Percentiles rank a stretch among this genome's conserved stretches.
Conservation (phyloP, 1,284 basidiomycete species). For the Malassezia sympodialis region DNA sequence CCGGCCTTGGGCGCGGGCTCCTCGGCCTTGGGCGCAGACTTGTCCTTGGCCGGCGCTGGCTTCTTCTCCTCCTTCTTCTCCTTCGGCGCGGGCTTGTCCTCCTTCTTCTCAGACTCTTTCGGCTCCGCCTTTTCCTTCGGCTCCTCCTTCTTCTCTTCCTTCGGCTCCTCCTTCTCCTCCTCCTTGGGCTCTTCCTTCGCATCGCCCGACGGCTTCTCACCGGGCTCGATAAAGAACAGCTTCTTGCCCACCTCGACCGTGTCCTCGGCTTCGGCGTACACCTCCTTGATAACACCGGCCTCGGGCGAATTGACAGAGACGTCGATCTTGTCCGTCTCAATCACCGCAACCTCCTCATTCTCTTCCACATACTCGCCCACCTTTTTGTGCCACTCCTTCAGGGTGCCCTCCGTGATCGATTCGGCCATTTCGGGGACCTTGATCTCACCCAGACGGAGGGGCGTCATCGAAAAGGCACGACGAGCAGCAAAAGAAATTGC, state of each 20-base stretch:
- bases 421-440: slow-evolving; percentile 99
- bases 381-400: slow-evolving; percentile 90
- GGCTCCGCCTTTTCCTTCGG: slow-evolving; percentile 35
- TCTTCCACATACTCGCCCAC: slow-evolving; percentile 79
- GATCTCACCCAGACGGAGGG: slow-evolving; percentile 57
- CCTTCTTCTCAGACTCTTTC: slow-evolving; percentile 48
- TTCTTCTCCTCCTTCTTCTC: slow-evolving; percentile 49
- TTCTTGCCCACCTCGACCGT: slow-evolving; percentile 92
- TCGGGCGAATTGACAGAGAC: slow-evolving; percentile 89
- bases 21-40: slow-evolving; percentile 19
- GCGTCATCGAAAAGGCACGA: slow-evolving; percentile 24
- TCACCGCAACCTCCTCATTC: slow-evolving; percentile 93
- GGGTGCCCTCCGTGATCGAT: slow-evolving; percentile 92
- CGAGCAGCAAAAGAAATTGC: slow-evolving; percentile 9
- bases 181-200: slow-evolving; percentile 49
- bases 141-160: slow-evolving; percentile 49
- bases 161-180: slow-evolving; percentile 38
- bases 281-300: slow-evolving; percentile 76
- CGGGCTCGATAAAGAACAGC: slow-evolving; percentile 79
- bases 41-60: slow-evolving; percentile 15
- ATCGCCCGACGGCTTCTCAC: slow-evolving; percentile 50
- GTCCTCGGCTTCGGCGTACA: slow-evolving; percentile 80
- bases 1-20: slow-evolving; percentile 27
- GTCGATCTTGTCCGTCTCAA: slow-evolving; percentile 99
- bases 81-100: slow-evolving; percentile 45